These are phyloP conservation scores for Allium sativum DNA, from an alignment of 106 monocot genomes.

Conservation along the genomic window DNA sequence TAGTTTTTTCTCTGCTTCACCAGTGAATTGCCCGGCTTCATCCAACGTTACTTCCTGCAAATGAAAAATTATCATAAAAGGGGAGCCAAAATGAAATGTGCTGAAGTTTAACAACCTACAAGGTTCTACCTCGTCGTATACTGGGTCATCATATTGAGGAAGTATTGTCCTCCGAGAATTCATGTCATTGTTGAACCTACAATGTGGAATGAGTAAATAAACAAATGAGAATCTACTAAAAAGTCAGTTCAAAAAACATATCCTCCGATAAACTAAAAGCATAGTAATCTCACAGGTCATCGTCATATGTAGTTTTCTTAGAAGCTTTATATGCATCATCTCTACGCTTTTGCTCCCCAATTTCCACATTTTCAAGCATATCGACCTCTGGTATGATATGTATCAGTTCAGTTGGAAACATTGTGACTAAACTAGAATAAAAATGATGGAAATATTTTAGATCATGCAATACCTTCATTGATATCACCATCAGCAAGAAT, in stretches of 20 bases:
- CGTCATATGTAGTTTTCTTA: constrained; percentile 78
- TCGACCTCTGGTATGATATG: constrained; percentile 41
- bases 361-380: constrained; percentile 99
- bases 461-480: constrained; percentile 61
- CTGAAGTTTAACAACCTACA: background rate
- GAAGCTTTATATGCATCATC: constrained; percentile 75
- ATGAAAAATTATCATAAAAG: constrained; percentile 8
- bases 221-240: background rate
- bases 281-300: constrained; percentile 18
- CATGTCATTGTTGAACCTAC: constrained; percentile 63
- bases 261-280: no score
- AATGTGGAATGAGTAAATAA: constrained; percentile 8
- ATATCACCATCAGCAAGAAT: constrained; percentile 82
- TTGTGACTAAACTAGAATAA: no score
- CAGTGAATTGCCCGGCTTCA: constrained; percentile 67
- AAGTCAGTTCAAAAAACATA: no score
- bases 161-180: constrained; percentile 54
- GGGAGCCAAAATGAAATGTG: background rate
- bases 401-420: constrained; percentile 4
- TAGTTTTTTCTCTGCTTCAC: constrained; percentile 86
- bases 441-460: no score
- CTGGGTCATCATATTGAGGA: constrained; percentile 78
- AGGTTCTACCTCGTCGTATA: constrained; percentile 64
- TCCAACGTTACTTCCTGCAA: constrained; percentile 81
- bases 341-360: constrained; percentile 89